A percentile compares a stretch with the other conserved stretches of the same genome.
Conservation (phyloP, 768 basidiomycete species). For the Tremella mesenterica region DNA sequence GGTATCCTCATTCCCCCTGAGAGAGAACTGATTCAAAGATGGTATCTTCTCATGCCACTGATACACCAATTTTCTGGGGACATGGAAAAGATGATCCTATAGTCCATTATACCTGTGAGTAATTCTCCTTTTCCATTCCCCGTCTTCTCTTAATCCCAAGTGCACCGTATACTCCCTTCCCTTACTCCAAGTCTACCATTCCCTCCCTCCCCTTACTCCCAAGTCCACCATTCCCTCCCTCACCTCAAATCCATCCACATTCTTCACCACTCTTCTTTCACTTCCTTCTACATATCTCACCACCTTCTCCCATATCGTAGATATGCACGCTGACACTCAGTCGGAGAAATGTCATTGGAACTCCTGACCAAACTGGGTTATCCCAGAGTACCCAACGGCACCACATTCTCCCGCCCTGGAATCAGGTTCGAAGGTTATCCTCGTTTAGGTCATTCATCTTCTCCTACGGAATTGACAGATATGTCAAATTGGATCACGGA, state of each 20-base stretch:
- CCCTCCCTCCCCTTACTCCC: not conserved
- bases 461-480: slow-evolving; percentile 59
- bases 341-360: slow-evolving; percentile 52
- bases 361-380: slow-evolving; percentile 55
- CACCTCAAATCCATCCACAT: not conserved
- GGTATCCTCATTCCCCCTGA: not conserved
- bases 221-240: not conserved
- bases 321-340: slow-evolving; percentile 13
- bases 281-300: not conserved
- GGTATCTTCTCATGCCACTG: slow-evolving; percentile 53
- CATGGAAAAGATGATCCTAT: slow-evolving; percentile 71
- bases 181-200: not conserved
- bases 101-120: slow-evolving; percentile 53
- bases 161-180: too few relatives aligned
- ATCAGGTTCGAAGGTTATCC: slow-evolving; percentile 61
- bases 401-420: slow-evolving; percentile 48
- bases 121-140: not conserved
- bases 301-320: not conserved
- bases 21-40: slow-evolving; percentile 49
- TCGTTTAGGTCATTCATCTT: slow-evolving; percentile 60
- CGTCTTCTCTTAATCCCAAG: not conserved
- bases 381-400: slow-evolving; percentile 21
- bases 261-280: not conserved
- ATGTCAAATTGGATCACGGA: slow-evolving; percentile 62
- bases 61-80: slow-evolving; percentile 75